Evolutionary conservation across 441 rosid species (phyloP).

Genomic region (Populus tomentosa): DNA sequence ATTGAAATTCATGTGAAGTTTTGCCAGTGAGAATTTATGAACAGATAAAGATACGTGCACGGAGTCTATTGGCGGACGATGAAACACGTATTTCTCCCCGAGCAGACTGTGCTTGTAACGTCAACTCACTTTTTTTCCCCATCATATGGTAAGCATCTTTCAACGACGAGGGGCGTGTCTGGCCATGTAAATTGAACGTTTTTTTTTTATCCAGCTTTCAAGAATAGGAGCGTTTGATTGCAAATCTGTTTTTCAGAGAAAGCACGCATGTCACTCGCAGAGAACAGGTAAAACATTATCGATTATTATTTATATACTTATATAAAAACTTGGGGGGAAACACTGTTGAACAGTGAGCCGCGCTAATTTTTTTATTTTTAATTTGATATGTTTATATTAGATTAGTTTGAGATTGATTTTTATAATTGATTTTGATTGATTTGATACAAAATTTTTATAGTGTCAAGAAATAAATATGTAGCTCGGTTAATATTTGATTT

Average conservation of each 20-base stretch:
- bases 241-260: too few relatives aligned
- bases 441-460: rapidly evolving
- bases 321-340: too few relatives aligned
- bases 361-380: too few relatives aligned
- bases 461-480: too few relatives aligned
- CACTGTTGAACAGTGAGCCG: too few relatives aligned
- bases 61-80: neutral
- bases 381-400: too few relatives aligned
- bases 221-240: neutral
- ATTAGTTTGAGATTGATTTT: rapidly evolving
- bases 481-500: too few relatives aligned
- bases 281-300: too few relatives aligned
- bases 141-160: neutral
- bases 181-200: neutral
- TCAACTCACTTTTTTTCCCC: neutral
- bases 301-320: too few relatives aligned
- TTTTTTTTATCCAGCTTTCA: neutral
- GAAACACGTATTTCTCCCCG: neutral
- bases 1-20: neutral
- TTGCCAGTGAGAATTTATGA: neutral
- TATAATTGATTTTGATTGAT: too few relatives aligned
- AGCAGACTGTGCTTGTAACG: neutral
- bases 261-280: too few relatives aligned
- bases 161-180: neutral
- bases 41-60: neutral